Conservation (phyloP, 352 stramenopile genomes). For the Phytophthora vignae region DNA sequence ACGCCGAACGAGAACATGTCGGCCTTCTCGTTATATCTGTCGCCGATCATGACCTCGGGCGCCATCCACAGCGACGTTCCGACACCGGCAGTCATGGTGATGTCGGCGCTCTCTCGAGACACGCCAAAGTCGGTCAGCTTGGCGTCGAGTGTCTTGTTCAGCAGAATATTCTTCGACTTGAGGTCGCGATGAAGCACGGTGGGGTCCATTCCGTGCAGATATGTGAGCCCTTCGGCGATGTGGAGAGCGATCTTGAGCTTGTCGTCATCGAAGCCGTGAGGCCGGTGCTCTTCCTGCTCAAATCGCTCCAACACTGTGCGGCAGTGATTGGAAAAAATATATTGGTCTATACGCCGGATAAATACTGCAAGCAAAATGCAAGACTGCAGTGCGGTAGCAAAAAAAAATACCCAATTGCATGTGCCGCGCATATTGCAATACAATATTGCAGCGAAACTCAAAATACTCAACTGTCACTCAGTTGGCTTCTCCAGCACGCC, state of each 20-base stretch:
- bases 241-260: conserved; percentile 55
- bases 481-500: too few species aligned
- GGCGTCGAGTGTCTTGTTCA: conserved; percentile 41
- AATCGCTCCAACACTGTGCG: conserved; percentile 50
- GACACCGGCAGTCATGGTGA: conserved; percentile 57
- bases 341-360: too few species aligned
- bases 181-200: conserved; percentile 47
- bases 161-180: conserved; percentile 53
- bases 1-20: conserved; percentile 63
- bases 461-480: too few species aligned
- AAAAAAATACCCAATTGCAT: too few species aligned
- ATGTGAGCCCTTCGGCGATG: conserved; percentile 44
- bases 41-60: conserved; percentile 55
- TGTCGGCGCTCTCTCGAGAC: conserved; percentile 44
- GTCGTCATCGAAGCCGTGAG: conserved; percentile 41
- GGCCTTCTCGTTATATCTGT: conserved; percentile 50
- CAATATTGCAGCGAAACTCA: too few species aligned
- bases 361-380: too few species aligned
- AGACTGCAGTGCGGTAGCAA: too few species aligned
- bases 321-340: too few species aligned
- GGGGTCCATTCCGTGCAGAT: conserved; percentile 49
- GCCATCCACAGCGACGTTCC: conserved; percentile 56
- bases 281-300: conserved; percentile 38
- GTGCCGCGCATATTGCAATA: too few species aligned
- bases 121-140: conserved; percentile 60